These are phyloP conservation scores for Cutaneotrichosporon dermatis DNA, from an alignment of 1,284 basidiomycete species.

Conservation along the genomic window DNA sequence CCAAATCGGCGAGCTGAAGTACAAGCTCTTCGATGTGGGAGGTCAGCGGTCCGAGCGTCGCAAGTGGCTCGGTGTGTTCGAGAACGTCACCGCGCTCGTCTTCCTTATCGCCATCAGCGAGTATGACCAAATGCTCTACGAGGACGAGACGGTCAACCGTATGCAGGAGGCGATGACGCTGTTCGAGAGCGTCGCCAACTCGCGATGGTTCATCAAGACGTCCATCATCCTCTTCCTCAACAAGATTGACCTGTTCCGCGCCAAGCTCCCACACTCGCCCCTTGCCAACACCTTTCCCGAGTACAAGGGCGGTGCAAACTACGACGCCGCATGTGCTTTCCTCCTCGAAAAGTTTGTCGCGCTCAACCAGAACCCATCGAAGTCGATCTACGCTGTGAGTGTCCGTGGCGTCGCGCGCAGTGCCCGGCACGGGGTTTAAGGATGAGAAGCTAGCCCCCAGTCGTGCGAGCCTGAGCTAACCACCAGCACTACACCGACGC, in stretches of 20 bases:
- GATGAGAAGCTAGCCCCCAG: too few relatives aligned
- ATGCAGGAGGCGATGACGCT: conserved; percentile 95
- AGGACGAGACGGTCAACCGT: conserved; percentile 89
- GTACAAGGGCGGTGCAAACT: conserved; percentile 66
- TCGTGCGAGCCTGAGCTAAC: neutral
- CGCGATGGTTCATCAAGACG: conserved; percentile 54
- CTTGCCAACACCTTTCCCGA: conserved; percentile 81
- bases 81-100: conserved; percentile 64
- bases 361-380: conserved; percentile 72
- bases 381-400: conserved; percentile 50
- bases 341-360: conserved; percentile 79
- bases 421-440: too few relatives aligned
- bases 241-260: conserved; percentile 95
- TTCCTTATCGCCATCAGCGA: conserved; percentile 92
- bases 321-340: conserved; percentile 80
- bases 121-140: conserved; percentile 66
- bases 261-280: conserved; percentile 84
- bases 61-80: conserved; percentile 96
- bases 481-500: conserved; percentile 51
- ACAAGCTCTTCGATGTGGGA: conserved; percentile 64
- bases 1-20: conserved; percentile 81
- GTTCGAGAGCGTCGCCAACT: conserved; percentile 96
- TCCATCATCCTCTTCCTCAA: conserved; percentile 66
- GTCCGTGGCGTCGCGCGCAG: too few relatives aligned
- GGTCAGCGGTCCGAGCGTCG: conserved; percentile 27